phyloP scores from a whole-genome alignment of 352 stramenopile genomes.

The Pythium scleroteichum region DNA sequence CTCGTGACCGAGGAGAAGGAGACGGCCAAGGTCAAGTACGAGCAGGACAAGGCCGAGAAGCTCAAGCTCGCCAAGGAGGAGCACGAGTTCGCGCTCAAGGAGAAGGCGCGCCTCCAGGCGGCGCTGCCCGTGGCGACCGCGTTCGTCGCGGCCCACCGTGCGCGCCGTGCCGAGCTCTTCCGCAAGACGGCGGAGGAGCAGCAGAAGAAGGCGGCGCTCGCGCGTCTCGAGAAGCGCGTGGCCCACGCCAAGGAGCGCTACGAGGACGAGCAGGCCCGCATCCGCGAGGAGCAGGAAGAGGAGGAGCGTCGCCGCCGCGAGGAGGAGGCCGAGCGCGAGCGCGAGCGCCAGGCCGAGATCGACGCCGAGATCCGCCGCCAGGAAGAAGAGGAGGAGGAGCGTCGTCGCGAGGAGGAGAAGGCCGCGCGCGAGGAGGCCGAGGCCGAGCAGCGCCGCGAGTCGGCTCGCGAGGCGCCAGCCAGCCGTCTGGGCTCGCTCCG shows the following conservation, averaged over 20 bases:
- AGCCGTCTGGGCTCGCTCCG: constrained; percentile 27
- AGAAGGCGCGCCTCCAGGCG: constrained; percentile 75
- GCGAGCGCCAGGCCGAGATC: constrained; percentile 57
- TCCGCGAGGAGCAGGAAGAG: constrained; percentile 68
- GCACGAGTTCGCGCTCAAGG: constrained; percentile 89
- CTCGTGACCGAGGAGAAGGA: constrained; percentile 81
- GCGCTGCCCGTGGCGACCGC: constrained; percentile 71
- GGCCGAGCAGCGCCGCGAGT: constrained; percentile 11
- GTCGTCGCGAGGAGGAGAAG: constrained; percentile 51
- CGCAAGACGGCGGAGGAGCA: constrained; percentile 82
- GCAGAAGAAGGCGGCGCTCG: constrained; percentile 84
- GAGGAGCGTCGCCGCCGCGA: constrained; percentile 54
- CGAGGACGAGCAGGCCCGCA: constrained; percentile 65
- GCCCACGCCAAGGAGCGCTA: constrained; percentile 63
- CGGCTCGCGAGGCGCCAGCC: constrained; percentile 12
- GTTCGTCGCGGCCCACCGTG: constrained; percentile 81
- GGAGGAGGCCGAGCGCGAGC: constrained; percentile 60
- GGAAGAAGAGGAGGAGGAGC: constrained; percentile 59
- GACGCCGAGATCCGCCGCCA: constrained; percentile 67
- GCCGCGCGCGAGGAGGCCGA: constrained; percentile 32
- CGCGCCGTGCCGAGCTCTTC: constrained; percentile 80
- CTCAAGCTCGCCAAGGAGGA: constrained; percentile 80
- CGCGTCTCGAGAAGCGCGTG: constrained; percentile 64
- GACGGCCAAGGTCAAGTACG: constrained; percentile 54
- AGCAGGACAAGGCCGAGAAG: constrained; percentile 84